Evolutionary conservation across 75 land plant species (phyloP).

Genomic region (Sequoiadendron giganteum): DNA sequence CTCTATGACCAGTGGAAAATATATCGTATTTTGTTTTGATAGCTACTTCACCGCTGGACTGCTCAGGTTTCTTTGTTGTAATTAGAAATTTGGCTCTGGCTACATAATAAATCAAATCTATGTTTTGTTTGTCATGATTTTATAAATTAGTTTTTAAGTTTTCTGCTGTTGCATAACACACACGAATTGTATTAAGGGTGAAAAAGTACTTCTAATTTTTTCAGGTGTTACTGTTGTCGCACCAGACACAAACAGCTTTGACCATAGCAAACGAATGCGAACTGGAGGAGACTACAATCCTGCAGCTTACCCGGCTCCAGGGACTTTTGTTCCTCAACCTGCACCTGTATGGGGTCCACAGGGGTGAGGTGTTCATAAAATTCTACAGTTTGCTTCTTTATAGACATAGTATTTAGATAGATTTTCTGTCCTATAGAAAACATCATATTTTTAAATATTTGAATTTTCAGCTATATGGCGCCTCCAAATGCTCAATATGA

Average conservation of each 20-base stretch:
- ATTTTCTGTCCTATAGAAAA: neutral
- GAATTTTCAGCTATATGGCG: slow-evolving; percentile 64
- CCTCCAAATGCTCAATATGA: slow-evolving; percentile 78
- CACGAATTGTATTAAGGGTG: neutral
- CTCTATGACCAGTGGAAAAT: neutral
- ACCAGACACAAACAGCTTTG: slow-evolving; percentile 59
- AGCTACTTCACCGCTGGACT: neutral
- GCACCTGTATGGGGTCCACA: slow-evolving; percentile 94
- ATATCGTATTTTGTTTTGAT: neutral
- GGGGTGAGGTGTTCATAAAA: slow-evolving; percentile 34
- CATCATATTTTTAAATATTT: neutral
- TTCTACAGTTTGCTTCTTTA: neutral
- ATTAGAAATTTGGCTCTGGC: neutral
- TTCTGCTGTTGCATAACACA: neutral
- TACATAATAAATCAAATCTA: neutral
- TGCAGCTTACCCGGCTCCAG: slow-evolving; percentile 27
- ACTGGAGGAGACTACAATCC: slow-evolving; percentile 92
- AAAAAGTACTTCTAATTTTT: slow-evolving; percentile 7
- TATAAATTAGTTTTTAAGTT: neutral
- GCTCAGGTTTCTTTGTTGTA: neutral
- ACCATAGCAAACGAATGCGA: slow-evolving; percentile 86
- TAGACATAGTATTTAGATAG: neutral
- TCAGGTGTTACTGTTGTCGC: slow-evolving; percentile 45
- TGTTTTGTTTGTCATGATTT: neutral
- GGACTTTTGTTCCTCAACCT: slow-evolving; percentile 23